phyloP scores from a whole-genome alignment of 2,329 filamentous ascomycete species.

The Cladosporium sphaerospermum region DNA sequence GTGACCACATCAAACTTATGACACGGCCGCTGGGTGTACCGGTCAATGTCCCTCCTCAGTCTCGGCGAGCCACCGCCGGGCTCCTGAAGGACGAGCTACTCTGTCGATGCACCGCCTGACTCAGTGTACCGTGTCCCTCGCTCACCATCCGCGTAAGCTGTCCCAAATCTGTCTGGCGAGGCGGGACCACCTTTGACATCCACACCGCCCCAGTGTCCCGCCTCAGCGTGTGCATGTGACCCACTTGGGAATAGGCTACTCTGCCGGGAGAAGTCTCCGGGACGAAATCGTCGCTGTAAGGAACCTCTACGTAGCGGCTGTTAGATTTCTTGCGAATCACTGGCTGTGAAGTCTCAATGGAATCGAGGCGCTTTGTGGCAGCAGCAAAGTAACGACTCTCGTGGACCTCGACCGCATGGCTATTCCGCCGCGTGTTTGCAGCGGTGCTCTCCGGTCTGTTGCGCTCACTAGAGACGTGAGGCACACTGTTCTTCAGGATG shows the following conservation, averaged over 20 bases:
- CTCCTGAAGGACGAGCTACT: neutral
- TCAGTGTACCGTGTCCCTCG: slow-evolving; percentile 22
- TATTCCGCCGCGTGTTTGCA: slow-evolving; percentile 26
- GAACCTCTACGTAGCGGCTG: slow-evolving; percentile 15
- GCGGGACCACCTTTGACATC: slow-evolving; percentile 14
- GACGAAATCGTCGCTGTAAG: slow-evolving; percentile 18
- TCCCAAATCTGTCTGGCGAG: slow-evolving; percentile 17
- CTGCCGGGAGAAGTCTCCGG: slow-evolving; percentile 21
- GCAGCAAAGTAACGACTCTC: slow-evolving; percentile 22
- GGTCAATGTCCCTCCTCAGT: no score
- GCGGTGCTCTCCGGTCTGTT: slow-evolving; percentile 18
- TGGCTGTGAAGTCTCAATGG: neutral
- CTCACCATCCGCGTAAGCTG: slow-evolving; percentile 23
- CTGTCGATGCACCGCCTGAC: slow-evolving; percentile 21
- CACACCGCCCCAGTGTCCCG: slow-evolving; percentile 12
- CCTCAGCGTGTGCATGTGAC: slow-evolving; percentile 14
- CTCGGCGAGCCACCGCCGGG: neutral
- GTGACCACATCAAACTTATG: no score
- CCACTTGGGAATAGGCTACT: slow-evolving; percentile 14
- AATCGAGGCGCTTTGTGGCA: slow-evolving; percentile 12
- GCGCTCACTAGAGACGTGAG: slow-evolving; percentile 6
- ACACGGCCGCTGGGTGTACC: no score
- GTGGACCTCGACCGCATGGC: slow-evolving; percentile 14
- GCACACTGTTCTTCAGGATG: slow-evolving; percentile 20
- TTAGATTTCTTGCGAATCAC: slow-evolving; percentile 6